Evolutionary conservation across 441 rosid species (phyloP), one percentile per base, ranked within the genome.

Genomic region (Jatropha podagrica): DNA sequence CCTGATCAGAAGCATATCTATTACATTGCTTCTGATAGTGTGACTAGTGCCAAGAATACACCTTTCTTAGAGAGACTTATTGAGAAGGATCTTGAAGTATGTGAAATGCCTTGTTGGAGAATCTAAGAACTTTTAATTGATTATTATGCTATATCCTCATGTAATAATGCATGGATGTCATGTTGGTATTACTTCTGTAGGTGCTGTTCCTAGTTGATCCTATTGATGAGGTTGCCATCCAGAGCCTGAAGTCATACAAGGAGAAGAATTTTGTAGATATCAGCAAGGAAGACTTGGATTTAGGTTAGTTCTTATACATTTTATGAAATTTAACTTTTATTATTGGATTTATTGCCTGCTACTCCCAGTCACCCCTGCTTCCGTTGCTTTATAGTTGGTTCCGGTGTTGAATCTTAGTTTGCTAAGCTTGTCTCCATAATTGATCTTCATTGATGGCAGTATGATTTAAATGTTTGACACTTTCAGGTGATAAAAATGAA

Each of bases 231-330:
- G 88, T 95, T 78, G 98, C 99, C n/a, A 74, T 95, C 81, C 98
- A 95, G 85, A 93, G 86, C 79, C 82, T 95, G 79, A 93, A 91
- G 81, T 85, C 95, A 55, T 95, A 91, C 89, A 93, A 93, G 86
- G 97, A 95, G 76, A 95, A 93, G 89, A 87, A 91, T 76, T 95
- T 95, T 79, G 83, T 95, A 26, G 99, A 95, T 80, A 91, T 95
- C 76, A 90, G 96, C 93, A 95, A 93, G 88, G 99, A 95, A 83
- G 99, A 95, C 82, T 83, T 95, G 80, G 99, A 95, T 83, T 73
- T 95, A 81, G 98, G 99, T 90, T 76, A 61, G 92, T 79, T 70
- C 65, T 4, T 61, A 51, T 49, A 18, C 4, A 11, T 17, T 69
- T 26, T 20, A 23, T 69, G 41, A 12, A 65, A 41, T 41, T 59